Evolutionary conservation across 106 monocot species (phyloP).

Genomic region (Xerophyta viscosa): DNA sequence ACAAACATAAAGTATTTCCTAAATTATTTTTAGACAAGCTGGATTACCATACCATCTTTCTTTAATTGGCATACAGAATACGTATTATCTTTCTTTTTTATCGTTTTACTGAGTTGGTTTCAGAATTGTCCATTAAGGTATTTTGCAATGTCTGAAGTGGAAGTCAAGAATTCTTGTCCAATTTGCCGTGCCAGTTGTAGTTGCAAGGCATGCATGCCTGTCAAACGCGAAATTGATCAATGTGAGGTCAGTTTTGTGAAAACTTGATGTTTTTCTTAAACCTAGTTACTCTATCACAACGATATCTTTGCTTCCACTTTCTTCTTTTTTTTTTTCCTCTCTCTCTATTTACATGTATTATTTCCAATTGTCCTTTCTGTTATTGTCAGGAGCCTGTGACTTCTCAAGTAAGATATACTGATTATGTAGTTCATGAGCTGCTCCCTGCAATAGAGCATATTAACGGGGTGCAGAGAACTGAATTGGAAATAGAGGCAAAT

Average conservation of each 20-base stretch:
- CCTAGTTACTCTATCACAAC: background rate
- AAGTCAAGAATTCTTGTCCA: constrained; percentile 22
- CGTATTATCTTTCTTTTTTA: background rate
- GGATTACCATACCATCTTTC: too few relatives aligned
- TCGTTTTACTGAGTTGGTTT: background rate
- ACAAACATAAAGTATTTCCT: background rate
- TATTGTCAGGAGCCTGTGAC: constrained; percentile 17
- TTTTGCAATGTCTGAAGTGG: constrained; percentile 22
- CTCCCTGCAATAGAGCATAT: constrained; percentile 28
- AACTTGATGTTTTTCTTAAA: background rate
- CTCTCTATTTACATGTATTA: background rate
- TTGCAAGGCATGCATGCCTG: constrained; percentile 19
- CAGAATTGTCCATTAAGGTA: constrained; percentile 14
- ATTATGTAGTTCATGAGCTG: constrained; percentile 32
- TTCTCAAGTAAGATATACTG: constrained; percentile 18
- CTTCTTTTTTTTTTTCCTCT: background rate
- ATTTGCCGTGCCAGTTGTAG: constrained; percentile 26
- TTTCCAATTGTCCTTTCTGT: background rate
- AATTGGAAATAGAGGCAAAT: constrained; percentile 48
- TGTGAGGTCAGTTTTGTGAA: background rate
- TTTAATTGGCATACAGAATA: background rate
- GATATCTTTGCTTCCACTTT: background rate
- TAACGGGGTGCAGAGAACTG: constrained; percentile 34
- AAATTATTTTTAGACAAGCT: background rate
- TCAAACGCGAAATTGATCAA: constrained; percentile 2